Percentiles rank a stretch among this genome's conserved stretches.
Evolutionary conservation across 2,329 filamentous ascomycete genomes (phyloP).

Genomic region (Cryphonectria radicalis): DNA sequence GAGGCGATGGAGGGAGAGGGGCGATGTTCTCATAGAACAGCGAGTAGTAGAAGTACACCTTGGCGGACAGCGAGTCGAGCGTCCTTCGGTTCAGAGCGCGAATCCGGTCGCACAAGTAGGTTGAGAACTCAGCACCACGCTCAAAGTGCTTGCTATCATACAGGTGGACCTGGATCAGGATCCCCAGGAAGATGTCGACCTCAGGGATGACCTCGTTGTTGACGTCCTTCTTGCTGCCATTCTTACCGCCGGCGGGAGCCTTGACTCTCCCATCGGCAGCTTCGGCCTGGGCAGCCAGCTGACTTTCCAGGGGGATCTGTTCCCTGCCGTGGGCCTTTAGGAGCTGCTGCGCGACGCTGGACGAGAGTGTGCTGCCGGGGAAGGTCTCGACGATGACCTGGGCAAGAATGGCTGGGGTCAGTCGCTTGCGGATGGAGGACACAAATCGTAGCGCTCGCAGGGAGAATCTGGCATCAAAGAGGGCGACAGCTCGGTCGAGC

Average conservation of each 20-base stretch:
- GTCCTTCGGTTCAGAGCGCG: conserved; percentile 91
- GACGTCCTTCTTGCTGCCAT: conserved; percentile 59
- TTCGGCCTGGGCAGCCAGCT: conserved; percentile 70
- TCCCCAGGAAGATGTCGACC: conserved; percentile 85
- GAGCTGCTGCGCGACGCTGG: conserved; percentile 71
- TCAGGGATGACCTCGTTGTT: conserved; percentile 87
- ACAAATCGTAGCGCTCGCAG: conserved; percentile 93
- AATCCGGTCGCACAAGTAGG: conserved; percentile 80
- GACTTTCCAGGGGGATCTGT: conserved; percentile 64
- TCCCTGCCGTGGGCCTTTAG: conserved; percentile 72
- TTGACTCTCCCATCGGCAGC: conserved; percentile 68
- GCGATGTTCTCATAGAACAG: conserved; percentile 91
- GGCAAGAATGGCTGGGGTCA: conserved; percentile 79
- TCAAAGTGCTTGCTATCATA: conserved; percentile 84
- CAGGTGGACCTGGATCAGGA: conserved; percentile 84
- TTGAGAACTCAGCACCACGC: conserved; percentile 82
- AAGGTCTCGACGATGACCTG: conserved; percentile 84
- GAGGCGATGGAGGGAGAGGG: conserved; percentile 84
- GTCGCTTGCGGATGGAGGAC: conserved; percentile 90
- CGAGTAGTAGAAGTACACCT: conserved; percentile 97
- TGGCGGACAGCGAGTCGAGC: conserved; percentile 88
- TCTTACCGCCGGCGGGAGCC: conserved; percentile 48
- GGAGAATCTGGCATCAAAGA: conserved; percentile 95
- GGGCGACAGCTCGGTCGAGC: conserved; percentile 85
- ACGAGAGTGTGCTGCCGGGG: conserved; percentile 57